Conservation (phyloP, 352 stramenopile genomes). For the Albugo candida region DNA sequence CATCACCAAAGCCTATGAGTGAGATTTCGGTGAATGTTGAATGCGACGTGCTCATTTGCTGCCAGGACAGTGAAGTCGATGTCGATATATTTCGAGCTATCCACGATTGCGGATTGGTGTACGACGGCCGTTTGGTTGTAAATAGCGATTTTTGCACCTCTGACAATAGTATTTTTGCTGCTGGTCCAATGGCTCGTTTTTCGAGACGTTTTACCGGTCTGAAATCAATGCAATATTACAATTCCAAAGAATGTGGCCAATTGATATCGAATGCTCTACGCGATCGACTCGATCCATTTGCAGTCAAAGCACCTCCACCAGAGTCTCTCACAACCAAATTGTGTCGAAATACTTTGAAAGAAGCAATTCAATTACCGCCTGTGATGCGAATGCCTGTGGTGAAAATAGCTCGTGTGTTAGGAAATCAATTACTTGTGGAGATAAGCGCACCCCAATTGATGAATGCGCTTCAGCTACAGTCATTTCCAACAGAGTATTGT, state of each 20-base stretch:
- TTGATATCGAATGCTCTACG: slow-evolving; percentile 42
- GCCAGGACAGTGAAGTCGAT: slow-evolving; percentile 68
- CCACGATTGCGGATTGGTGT: slow-evolving; percentile 82
- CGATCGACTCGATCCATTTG: slow-evolving; percentile 35
- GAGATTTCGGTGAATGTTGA: slow-evolving; percentile 4
- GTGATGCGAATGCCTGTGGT: slow-evolving; percentile 57
- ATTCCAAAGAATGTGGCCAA: slow-evolving; percentile 48
- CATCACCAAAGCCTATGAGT: not conserved
- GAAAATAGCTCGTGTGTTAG: slow-evolving; percentile 16
- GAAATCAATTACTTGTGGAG: slow-evolving; percentile 42
- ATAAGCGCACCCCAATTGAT: slow-evolving; percentile 50
- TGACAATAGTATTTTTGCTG: slow-evolving; percentile 53
- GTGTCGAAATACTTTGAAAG: not conserved
- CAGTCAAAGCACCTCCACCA: not conserved
- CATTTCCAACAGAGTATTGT: slow-evolving; percentile 24
- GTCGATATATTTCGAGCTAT: slow-evolving; percentile 77
- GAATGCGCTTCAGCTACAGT: slow-evolving; percentile 42
- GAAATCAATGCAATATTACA: slow-evolving; percentile 66
- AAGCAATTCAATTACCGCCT: slow-evolving; percentile 25
- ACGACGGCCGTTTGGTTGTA: slow-evolving; percentile 82
- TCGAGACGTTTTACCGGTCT: slow-evolving; percentile 57
- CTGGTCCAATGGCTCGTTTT: slow-evolving; percentile 55
- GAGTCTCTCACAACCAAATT: not conserved
- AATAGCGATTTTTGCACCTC: slow-evolving; percentile 71
- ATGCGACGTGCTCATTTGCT: slow-evolving; percentile 66